Evolutionary conservation across 495 filamentous ascomycete species (phyloP), one percentile per base, ranked within the genome.

Genomic region (Parachaetomium inaequale): DNA sequence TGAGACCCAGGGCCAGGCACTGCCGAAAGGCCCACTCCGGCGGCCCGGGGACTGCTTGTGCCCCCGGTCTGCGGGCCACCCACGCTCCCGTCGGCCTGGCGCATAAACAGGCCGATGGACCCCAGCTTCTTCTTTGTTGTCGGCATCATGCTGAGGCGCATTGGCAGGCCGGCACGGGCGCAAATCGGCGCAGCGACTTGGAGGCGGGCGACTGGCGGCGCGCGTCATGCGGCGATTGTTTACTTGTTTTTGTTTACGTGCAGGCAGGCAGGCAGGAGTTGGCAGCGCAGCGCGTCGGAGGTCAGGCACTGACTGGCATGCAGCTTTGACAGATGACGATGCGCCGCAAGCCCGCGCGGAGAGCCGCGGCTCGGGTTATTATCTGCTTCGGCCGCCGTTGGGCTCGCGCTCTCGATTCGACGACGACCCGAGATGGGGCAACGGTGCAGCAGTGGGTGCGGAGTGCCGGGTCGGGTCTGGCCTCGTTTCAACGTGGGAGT

Each of bases 51-150:
- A 34, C 52, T 67, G 55, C 45, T 57, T 2, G 49, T 52, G 28
- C 49, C 17, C 31, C 40, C 58, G 25, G 55, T 26, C 47, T 49
- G 40, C 3, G 63, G 62, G 26, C 62, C 68, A 66, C 45, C 52
- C 36, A 63, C 40, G 53, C 10, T 57, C 14, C 69, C 62, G 19
- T 71, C 69, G 8, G 62, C 31, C 31, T 68, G 64, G n/a, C 70
- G 64, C 40, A 53, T 66, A 47, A 73, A 73, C 42, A 73, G 32
- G 8, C 66, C 66, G 49, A 72, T 68, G 38, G 66, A 62, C 34
- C 67, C 69, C n/a, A 73, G 50, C 63, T 72, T 73, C 58, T 72
- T 71, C 60, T 68, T 73, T 43, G 69, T 66, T 28, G 71, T 70
- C 49, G 71, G 71, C 71, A 73, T 73, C 69, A 71, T 73, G 38